Evolutionary conservation across 495 filamentous ascomycete species (phyloP).

Genomic region (Penicillium dipodomyicola): DNA sequence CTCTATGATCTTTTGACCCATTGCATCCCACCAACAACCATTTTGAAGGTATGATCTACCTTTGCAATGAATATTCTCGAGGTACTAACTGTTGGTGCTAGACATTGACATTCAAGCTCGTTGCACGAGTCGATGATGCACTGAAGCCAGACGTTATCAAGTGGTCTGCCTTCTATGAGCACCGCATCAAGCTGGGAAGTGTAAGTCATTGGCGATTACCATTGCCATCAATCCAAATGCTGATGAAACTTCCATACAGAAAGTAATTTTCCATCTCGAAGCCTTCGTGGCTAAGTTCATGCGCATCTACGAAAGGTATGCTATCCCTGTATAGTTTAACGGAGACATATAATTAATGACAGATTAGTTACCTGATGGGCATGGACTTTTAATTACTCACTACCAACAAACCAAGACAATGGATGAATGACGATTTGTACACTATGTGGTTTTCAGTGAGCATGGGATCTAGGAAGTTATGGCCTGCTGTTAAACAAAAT

Average conservation of each 20-base stretch:
- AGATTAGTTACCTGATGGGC: conserved; percentile 74
- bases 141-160: conserved; percentile 89
- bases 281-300: conserved; percentile 99
- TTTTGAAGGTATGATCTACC: conserved; percentile 65
- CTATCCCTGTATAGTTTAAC: neutral
- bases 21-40: conserved; percentile 90
- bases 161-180: conserved; percentile 97
- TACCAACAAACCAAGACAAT: conserved; percentile 16
- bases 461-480: neutral
- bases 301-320: conserved; percentile 81
- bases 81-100: conserved; percentile 23
- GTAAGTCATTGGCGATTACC: conserved; percentile 32
- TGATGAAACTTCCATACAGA: conserved; percentile 45
- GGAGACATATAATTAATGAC: conserved; percentile 21
- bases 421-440: conserved; percentile 39
- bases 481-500: neutral
- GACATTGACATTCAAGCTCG: conserved; percentile 87
- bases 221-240: conserved; percentile 3
- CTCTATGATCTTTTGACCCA: conserved; percentile 95
- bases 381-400: conserved; percentile 65
- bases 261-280: conserved; percentile 97
- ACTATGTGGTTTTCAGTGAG: conserved; percentile 12
- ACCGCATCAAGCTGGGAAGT: conserved; percentile 81
- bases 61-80: neutral
- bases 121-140: conserved; percentile 79